Percentiles rank a stretch among this genome's conserved stretches.
These are phyloP conservation scores for Dothideomycetes sp. DNA, from an alignment of 2,329 filamentous ascomycete genomes.

Conservation along the genomic window DNA sequence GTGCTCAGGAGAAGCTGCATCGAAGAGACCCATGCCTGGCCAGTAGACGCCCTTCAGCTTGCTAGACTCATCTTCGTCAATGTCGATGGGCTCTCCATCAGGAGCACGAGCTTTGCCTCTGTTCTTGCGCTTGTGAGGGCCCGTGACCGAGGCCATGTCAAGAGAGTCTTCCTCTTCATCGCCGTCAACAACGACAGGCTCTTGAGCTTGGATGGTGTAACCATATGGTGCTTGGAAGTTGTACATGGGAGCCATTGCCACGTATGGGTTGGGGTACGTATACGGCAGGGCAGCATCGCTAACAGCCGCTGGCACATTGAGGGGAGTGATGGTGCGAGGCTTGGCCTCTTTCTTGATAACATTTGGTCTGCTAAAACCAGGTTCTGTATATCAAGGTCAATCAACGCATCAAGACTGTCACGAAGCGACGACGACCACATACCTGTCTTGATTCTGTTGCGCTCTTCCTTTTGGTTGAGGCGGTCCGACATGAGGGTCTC, in stretches of 20 bases:
- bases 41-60: constrained; percentile 64
- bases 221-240: constrained; percentile 3
- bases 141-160: background rate
- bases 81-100: background rate
- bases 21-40: constrained; percentile 74
- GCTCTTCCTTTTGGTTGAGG: constrained; percentile 59
- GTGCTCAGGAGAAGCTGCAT: constrained; percentile 65
- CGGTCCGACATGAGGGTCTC: constrained; percentile 67
- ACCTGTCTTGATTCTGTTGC: constrained; percentile 11
- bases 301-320: constrained; percentile 17
- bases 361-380: background rate
- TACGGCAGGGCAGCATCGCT: background rate
- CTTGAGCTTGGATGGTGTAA: background rate
- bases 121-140: background rate
- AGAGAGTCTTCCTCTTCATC: constrained; percentile 22
- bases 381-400: too few relatives aligned
- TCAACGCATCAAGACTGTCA: too few relatives aligned
- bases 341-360: constrained; percentile 5
- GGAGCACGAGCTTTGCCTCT: background rate
- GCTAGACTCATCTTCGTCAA: constrained; percentile 29
- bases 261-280: constrained; percentile 3
- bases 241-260: constrained; percentile 6
- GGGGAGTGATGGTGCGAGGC: constrained; percentile 17
- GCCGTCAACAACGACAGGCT: constrained; percentile 8
- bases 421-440: too few relatives aligned